A percentile compares a stretch with the other conserved stretches of the same genome.
phyloP scores from a whole-genome alignment of 306 rosid species.

The Potentilla sterilis region DNA sequence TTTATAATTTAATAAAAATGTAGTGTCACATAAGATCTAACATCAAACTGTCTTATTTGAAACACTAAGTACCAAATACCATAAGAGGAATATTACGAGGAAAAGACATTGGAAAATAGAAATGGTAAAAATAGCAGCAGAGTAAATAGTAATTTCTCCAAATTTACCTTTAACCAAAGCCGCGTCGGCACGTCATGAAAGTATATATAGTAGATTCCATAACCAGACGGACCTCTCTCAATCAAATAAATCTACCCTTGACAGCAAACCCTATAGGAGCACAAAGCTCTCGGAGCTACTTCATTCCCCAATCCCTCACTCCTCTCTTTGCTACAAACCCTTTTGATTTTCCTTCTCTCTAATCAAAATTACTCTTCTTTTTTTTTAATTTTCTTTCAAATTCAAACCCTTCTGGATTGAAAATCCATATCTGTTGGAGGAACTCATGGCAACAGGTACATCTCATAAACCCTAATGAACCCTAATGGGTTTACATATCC shows the following conservation, averaged over 20 bases:
- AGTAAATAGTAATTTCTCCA: too few relatives aligned
- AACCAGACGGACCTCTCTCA: background rate
- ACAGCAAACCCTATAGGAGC: background rate
- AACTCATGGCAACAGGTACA: constrained; percentile 92
- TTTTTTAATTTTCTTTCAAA: background rate
- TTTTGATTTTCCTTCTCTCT: background rate
- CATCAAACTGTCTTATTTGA: too few relatives aligned
- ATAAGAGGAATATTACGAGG: too few relatives aligned
- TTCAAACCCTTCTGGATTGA: background rate
- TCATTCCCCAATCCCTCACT: background rate
- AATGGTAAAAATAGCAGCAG: background rate
- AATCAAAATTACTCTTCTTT: background rate
- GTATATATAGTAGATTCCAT: background rate
- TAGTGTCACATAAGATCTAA: too few relatives aligned
- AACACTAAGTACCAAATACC: too few relatives aligned
- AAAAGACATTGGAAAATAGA: background rate
- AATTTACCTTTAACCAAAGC: background rate
- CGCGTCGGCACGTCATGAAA: background rate
- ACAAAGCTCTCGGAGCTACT: background rate
- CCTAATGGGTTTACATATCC: background rate
- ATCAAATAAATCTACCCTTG: background rate
- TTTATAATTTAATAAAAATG: too few relatives aligned
- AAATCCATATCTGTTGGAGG: constrained; percentile 50
- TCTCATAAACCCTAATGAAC: constrained; percentile 11
- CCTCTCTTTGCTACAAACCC: background rate